Evolutionary conservation across 73 alveolate genomes (phyloP), one percentile per base, ranked within the genome.

Genomic region (Paramecium sexaurelia): DNA sequence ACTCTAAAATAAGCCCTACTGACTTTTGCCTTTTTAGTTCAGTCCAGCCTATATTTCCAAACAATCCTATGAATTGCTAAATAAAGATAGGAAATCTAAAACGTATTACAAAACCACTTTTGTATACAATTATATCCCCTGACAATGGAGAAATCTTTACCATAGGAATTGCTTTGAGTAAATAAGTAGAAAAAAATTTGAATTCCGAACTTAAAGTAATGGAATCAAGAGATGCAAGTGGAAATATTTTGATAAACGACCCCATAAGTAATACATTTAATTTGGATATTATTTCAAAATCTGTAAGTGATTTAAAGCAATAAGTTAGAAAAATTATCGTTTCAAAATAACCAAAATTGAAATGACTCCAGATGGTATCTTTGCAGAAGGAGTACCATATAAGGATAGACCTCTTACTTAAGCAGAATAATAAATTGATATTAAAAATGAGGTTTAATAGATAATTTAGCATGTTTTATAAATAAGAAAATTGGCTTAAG

Each of bases 91-190:
- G 86, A 17, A 71, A 35, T 33, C 17, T 71, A 0, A 71, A 71
- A 37, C 55, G 35, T 27, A 71, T 71, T 15, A 66, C 68, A 13
- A 66, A 86, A 19, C 88, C 82, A 19, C 82, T 61, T 19, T 55
- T 86, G 4, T 71, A 71, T 32, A 39, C 61, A 6, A 61, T 61
- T 11, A 86, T 61, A 15, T 57, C 66, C 3, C 82, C 82, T 17
- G 88, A 86, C 27, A 75, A 71, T 35, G 93, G 93, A 37, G 93
- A 86, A 17, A 86, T 66, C 26, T 86, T 13, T 40, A 35, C 82
- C 7, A 86, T 39, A 36, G 87, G 61, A 32, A 86, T 61, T 7
- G 83, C 83, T 32, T 61, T 61, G 40, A 33, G 57, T 55, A 86
- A 13, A 86, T 55, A 22, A 24, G 84, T 61, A 35, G 93, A 29